Evolutionary conservation across 1,284 basidiomycete species (phyloP).

Genomic region (Hemileia vastatrix): DNA sequence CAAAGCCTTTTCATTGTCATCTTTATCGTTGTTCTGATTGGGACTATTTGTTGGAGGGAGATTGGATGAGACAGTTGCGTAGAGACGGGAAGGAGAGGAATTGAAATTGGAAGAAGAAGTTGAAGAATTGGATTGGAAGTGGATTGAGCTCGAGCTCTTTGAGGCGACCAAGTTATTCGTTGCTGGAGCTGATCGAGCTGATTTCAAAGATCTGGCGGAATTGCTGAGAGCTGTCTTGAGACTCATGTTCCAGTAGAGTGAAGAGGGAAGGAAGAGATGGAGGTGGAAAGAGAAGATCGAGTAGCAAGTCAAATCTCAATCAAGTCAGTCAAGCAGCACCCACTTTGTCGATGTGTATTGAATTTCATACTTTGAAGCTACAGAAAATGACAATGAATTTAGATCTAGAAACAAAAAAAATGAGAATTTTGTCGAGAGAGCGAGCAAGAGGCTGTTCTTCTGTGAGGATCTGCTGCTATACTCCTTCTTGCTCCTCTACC

Average conservation of each 20-base stretch:
- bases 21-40: not conserved
- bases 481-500: too few relatives aligned
- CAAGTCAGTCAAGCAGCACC: too few relatives aligned
- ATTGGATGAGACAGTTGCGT: not conserved
- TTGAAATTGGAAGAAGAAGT: not conserved
- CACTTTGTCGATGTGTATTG: too few relatives aligned
- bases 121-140: not conserved
- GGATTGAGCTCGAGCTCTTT: not conserved
- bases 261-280: too few relatives aligned
- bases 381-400: too few relatives aligned
- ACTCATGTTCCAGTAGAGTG: not conserved
- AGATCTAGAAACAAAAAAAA: too few relatives aligned
- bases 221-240: not conserved
- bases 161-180: not conserved
- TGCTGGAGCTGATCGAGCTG: slow-evolving; percentile 5
- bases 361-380: too few relatives aligned
- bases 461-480: too few relatives aligned
- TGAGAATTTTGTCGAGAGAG: too few relatives aligned
- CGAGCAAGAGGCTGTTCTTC: too few relatives aligned
- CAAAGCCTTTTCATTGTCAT: slow-evolving; percentile 3
- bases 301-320: too few relatives aligned
- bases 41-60: not conserved
- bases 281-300: slow-evolving; percentile 20
- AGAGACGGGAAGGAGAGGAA: not conserved
- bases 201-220: not conserved